These are phyloP conservation scores for Boletus rubroflammeus DNA, from an alignment of 768 basidiomycete genomes.

Conservation along the genomic window DNA sequence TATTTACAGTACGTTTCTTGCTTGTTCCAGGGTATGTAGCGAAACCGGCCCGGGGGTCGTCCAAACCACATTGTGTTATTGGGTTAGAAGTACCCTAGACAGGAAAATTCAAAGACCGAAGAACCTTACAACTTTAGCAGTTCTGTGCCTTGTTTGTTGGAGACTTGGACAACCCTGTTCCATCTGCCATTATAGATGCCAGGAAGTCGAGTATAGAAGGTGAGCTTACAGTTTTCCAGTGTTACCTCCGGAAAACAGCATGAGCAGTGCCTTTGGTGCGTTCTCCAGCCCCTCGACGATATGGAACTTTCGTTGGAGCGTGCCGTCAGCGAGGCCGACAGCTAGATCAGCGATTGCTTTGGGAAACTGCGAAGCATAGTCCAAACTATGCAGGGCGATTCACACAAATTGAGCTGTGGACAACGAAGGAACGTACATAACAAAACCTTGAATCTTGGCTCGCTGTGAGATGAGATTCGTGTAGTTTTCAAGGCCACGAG, in stretches of 20 bases:
- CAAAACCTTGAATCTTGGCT: conserved; percentile 80
- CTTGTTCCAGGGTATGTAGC: conserved; percentile 8
- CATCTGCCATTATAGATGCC: conserved; percentile 5
- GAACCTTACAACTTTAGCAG: conserved; percentile 6
- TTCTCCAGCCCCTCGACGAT: conserved; percentile 72
- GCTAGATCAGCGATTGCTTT: conserved; percentile 57
- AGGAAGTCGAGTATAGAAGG: not conserved
- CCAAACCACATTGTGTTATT: not conserved
- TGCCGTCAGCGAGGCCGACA: conserved; percentile 57
- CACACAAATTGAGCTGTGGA: too few relatives aligned
- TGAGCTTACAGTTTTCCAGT: conserved; percentile 64
- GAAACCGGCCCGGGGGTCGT: not conserved
- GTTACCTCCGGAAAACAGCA: conserved; percentile 76
- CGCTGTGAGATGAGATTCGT: conserved; percentile 69
- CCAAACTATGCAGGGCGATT: conserved; percentile 47
- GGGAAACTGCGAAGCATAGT: conserved; percentile 62
- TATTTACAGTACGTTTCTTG: conserved; percentile 8
- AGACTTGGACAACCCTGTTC: conserved; percentile 56
- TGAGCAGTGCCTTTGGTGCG: conserved; percentile 62
- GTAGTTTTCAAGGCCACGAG: conserved; percentile 67
- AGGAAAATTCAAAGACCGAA: not conserved
- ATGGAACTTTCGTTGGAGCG: conserved; percentile 79
- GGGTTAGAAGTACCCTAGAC: not conserved
- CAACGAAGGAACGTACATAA: conserved; percentile 50
- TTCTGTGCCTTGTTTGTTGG: conserved; percentile 32